A percentile compares a stretch with the other conserved stretches of the same genome.
Conservation (phyloP, 345 rosid genomes). For the Erucastrum elatum region DNA sequence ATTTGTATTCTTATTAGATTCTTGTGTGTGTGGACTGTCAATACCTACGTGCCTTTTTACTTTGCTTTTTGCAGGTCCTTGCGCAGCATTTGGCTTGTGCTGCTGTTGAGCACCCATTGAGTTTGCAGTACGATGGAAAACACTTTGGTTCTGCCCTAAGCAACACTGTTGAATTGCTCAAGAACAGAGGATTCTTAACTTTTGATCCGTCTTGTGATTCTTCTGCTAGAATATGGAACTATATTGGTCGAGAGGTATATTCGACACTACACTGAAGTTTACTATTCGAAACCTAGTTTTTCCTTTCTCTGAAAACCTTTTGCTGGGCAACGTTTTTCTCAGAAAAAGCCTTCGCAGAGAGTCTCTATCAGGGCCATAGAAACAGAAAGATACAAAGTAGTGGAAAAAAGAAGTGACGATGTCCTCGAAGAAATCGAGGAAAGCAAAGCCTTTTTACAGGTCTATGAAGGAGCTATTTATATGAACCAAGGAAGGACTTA, state of each 20-base stretch:
- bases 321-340: slow-evolving; percentile 23
- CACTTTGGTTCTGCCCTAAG: slow-evolving; percentile 68
- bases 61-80: slow-evolving; percentile 61
- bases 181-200: slow-evolving; percentile 57
- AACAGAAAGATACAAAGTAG: slow-evolving; percentile 61
- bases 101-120: slow-evolving; percentile 78
- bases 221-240: slow-evolving; percentile 68
- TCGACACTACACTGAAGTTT: slow-evolving; percentile 12
- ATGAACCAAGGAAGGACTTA: slow-evolving; percentile 87
- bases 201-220: slow-evolving; percentile 55
- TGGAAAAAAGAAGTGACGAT: slow-evolving; percentile 49
- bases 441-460: slow-evolving; percentile 98
- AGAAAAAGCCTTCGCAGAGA: slow-evolving; percentile 76
- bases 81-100: slow-evolving; percentile 89
- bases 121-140: slow-evolving; percentile 68
- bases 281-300: slow-evolving; percentile 11
- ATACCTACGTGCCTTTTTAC: slow-evolving; percentile 18
- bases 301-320: slow-evolving; percentile 20
- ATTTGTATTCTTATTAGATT: slow-evolving; percentile 14
- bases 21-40: slow-evolving; percentile 9
- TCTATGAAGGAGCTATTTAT: slow-evolving; percentile 85
- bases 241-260: slow-evolving; percentile 82
- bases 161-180: slow-evolving; percentile 54
- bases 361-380: slow-evolving; percentile 89
- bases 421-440: slow-evolving; percentile 91